Percentiles rank a stretch among this genome's conserved stretches.
phyloP scores from a whole-genome alignment of 2,329 filamentous ascomycete genomes.

The Annulohypoxylon truncatum region DNA sequence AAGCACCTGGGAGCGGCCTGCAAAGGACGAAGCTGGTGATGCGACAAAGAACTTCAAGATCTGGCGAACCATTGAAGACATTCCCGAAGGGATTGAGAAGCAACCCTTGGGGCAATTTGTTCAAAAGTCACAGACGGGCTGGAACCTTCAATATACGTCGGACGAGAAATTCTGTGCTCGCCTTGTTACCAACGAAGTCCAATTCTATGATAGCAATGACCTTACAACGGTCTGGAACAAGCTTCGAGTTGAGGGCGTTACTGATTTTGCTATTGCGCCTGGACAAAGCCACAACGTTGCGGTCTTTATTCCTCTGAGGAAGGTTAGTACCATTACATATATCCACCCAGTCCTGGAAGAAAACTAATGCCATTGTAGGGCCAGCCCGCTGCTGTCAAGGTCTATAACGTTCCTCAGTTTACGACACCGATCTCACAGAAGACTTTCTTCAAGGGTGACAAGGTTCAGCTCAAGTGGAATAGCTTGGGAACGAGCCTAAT shows the following conservation, averaged over 20 bases:
- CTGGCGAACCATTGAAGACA: slow-evolving; percentile 84
- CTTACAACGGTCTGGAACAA: slow-evolving; percentile 93
- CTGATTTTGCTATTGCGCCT: slow-evolving; percentile 89
- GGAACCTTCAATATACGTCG: slow-evolving; percentile 96
- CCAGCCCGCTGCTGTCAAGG: slow-evolving; percentile 91
- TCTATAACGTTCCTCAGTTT: slow-evolving; percentile 94
- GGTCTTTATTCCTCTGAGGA: slow-evolving; percentile 94
- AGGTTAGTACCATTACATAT: slow-evolving; percentile 66
- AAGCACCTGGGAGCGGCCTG: slow-evolving; percentile 95
- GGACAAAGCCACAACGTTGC: slow-evolving; percentile 92
- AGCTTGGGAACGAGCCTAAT: slow-evolving; percentile 88
- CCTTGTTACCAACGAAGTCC: slow-evolving; percentile 94
- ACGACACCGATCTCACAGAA: slow-evolving; percentile 88
- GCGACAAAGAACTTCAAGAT: slow-evolving; percentile 97
- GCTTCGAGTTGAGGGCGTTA: slow-evolving; percentile 88
- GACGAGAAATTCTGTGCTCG: slow-evolving; percentile 96
- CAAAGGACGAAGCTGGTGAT: slow-evolving; percentile 93
- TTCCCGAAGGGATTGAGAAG: slow-evolving; percentile 71
- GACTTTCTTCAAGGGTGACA: slow-evolving; percentile 99
- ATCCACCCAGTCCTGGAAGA: background rate
- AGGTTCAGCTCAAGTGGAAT: slow-evolving; percentile 99
- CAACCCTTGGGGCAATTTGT: slow-evolving; percentile 88
- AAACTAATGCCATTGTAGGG: slow-evolving; percentile 67
- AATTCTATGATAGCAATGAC: slow-evolving; percentile 93
- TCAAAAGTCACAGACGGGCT: slow-evolving; percentile 93